Percentiles rank a stretch among this genome's conserved stretches.
phyloP scores from a whole-genome alignment of 768 basidiomycete species.

The Podaxis rugospora region DNA sequence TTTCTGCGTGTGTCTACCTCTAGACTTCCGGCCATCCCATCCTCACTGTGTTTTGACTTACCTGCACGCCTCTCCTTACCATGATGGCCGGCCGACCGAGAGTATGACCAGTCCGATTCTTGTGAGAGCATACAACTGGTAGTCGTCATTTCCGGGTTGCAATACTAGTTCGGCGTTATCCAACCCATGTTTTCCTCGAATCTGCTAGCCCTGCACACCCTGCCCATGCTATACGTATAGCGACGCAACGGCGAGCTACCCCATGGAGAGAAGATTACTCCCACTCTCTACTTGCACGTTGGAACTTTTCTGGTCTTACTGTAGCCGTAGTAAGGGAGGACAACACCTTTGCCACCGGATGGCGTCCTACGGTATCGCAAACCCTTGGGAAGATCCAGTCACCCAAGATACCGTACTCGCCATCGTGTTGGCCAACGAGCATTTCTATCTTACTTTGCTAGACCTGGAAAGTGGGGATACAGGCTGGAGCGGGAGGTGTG shows the following conservation, averaged over 20 bases:
- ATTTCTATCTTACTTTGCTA: slow-evolving; percentile 34
- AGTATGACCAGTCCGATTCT: too few species aligned
- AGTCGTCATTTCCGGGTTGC: too few species aligned
- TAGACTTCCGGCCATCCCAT: too few species aligned
- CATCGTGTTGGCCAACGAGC: slow-evolving; percentile 43
- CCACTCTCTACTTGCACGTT: slow-evolving; percentile 24
- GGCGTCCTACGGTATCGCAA: slow-evolving; percentile 32
- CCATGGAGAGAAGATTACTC: slow-evolving; percentile 21
- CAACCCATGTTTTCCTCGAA: too few species aligned
- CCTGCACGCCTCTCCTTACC: too few species aligned
- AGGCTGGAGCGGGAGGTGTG: slow-evolving; percentile 40
- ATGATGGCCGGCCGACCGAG: too few species aligned
- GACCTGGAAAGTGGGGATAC: slow-evolving; percentile 34
- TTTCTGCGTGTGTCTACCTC: too few species aligned
- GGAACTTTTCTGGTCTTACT: slow-evolving; percentile 35
- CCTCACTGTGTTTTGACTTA: too few species aligned
- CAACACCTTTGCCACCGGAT: slow-evolving; percentile 22
- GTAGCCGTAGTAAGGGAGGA: slow-evolving; percentile 35
- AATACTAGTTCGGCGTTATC: too few species aligned
- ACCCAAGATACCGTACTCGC: slow-evolving; percentile 40
- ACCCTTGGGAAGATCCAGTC: slow-evolving; percentile 28
- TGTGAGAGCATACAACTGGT: too few species aligned
- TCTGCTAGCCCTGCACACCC: background rate
- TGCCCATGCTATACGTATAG: too few species aligned
- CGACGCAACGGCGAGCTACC: too few species aligned